Conservation (phyloP, 495 filamentous ascomycete species). For the Podospora anserina region DNA sequence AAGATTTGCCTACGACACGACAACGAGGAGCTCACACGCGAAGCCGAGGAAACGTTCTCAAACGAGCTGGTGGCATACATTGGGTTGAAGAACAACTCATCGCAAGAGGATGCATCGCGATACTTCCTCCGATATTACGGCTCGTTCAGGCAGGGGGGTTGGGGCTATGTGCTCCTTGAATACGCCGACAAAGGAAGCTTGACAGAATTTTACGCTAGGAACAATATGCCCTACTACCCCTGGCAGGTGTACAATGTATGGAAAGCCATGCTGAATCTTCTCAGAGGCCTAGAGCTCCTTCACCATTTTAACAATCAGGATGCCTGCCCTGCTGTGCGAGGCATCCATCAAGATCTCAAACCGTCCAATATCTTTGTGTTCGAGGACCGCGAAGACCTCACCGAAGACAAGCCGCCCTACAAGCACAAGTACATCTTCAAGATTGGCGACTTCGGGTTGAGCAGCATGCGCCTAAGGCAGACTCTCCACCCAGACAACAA, state of each 20-base stretch:
- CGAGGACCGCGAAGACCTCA: background rate
- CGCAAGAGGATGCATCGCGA: too few species aligned
- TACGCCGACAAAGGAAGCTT: slow-evolving; percentile 1
- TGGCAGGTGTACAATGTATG: background rate
- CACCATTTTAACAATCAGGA: background rate
- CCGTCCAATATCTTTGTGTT: slow-evolving; percentile 2
- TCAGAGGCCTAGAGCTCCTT: background rate
- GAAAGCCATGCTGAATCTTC: background rate
- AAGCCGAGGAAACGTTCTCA: background rate
- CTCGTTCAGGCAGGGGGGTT: background rate
- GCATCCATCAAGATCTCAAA: slow-evolving; percentile 6
- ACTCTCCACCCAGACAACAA: background rate
- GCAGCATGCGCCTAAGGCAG: background rate
- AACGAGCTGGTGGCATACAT: background rate
- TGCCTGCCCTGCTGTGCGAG: background rate
- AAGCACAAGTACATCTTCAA: background rate
- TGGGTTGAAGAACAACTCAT: too few species aligned
- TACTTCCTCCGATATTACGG: background rate
- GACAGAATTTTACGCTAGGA: background rate
- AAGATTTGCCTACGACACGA: background rate
- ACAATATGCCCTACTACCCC: background rate
- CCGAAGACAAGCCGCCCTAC: too few species aligned
- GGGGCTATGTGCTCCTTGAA: background rate
- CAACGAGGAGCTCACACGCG: background rate
- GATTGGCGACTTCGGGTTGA: slow-evolving; percentile 2